Conservation (phyloP, 768 basidiomycete genomes). For the Lentinula sp. region DNA sequence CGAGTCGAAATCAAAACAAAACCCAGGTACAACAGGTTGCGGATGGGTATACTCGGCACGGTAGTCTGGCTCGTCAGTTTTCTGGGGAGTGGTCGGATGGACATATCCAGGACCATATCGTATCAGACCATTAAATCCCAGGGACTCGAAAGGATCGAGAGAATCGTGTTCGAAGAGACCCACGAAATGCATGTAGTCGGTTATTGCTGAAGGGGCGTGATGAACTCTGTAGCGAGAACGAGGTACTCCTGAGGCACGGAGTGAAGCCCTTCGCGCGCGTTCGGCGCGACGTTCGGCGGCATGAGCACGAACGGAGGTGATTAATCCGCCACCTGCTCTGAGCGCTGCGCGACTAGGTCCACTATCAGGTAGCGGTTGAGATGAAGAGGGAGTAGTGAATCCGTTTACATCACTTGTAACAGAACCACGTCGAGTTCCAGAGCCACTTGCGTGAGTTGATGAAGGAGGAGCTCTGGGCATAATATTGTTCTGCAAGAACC, state of each 20-base stretch:
- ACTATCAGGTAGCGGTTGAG: not conserved
- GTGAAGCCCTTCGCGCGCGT: not conserved
- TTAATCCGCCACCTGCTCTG: slow-evolving; percentile 2
- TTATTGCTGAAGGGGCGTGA: not conserved
- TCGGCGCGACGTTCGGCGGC: not conserved
- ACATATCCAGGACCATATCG: not conserved
- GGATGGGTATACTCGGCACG: slow-evolving; percentile 62
- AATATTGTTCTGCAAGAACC: not conserved
- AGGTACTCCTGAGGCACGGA: not conserved
- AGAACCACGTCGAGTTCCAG: not conserved
- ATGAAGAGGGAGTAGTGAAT: not conserved
- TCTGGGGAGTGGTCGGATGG: not conserved
- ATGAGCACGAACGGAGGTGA: not conserved
- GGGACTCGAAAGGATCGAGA: not conserved
- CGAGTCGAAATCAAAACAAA: slow-evolving; percentile 62
- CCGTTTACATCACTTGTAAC: not conserved
- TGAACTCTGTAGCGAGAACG: not conserved
- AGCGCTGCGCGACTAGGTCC: not conserved
- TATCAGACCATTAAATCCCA: not conserved
- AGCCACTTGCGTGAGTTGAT: not conserved
- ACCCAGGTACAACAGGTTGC: slow-evolving; percentile 47
- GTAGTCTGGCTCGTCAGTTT: slow-evolving; percentile 36
- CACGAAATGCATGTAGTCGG: not conserved
- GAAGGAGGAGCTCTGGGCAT: not conserved
- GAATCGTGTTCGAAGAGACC: not conserved